phyloP scores from a whole-genome alignment of 164 flowering plant species.

The Stephania cephalantha region DNA sequence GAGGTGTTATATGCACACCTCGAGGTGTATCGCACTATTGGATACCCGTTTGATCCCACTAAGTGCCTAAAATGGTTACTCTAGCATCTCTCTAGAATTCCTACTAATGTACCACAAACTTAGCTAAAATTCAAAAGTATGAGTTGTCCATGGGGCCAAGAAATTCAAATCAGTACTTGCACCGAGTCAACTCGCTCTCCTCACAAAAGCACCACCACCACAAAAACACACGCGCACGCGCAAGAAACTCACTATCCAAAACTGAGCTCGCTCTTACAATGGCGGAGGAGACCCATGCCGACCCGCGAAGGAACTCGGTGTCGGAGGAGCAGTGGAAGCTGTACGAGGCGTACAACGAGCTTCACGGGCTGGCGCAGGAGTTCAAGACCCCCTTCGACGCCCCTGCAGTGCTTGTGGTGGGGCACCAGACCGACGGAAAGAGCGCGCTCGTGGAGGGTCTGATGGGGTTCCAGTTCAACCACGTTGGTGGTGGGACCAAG shows the following conservation, averaged over 20 bases:
- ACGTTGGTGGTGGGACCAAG: conserved; percentile 98
- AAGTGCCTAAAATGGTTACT: too few species aligned
- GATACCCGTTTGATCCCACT: too few species aligned
- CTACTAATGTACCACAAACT: too few species aligned
- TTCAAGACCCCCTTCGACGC: conserved; percentile 90
- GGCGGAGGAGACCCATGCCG: too few species aligned
- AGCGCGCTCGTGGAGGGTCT: conserved; percentile 94
- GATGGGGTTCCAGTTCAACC: conserved; percentile 99
- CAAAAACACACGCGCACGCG: not conserved
- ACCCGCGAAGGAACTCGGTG: too few species aligned
- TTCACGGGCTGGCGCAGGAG: conserved; percentile 82
- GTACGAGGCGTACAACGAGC: conserved; percentile 93
- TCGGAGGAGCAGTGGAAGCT: conserved; percentile 35
- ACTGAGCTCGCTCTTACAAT: not conserved
- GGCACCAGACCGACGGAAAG: conserved; percentile 98
- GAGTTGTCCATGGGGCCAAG: too few species aligned
- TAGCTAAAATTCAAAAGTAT: too few species aligned
- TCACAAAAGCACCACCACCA: not conserved
- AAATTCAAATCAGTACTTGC: too few species aligned
- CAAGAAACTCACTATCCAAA: not conserved
- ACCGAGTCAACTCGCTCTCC: too few species aligned
- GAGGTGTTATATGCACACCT: too few species aligned
- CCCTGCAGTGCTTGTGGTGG: conserved; percentile 94
- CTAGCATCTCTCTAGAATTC: too few species aligned
- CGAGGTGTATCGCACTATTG: too few species aligned